Conservation (phyloP, 2,329 filamentous ascomycete species). For the Monilinia polystroma region DNA sequence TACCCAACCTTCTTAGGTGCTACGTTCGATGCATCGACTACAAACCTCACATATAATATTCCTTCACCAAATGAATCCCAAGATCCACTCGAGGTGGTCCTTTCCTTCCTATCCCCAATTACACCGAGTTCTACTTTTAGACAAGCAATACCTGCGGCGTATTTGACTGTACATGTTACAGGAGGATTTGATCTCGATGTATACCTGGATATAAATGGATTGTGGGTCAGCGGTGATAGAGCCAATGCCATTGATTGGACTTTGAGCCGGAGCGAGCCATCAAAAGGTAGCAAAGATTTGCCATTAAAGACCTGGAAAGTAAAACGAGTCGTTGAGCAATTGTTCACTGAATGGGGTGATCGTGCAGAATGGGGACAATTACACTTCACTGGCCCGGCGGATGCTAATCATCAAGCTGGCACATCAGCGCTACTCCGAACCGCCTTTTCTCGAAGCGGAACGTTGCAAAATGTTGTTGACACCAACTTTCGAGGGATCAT, state of each 20-base stretch:
- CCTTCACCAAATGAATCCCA: slow-evolving; percentile 45
- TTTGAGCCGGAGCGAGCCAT: slow-evolving; percentile 48
- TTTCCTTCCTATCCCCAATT: slow-evolving; percentile 53
- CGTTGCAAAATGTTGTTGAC: slow-evolving; percentile 66
- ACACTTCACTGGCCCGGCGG: slow-evolving; percentile 69
- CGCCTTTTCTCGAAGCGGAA: slow-evolving; percentile 66
- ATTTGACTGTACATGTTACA: slow-evolving; percentile 68
- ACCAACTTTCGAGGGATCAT: slow-evolving; percentile 66
- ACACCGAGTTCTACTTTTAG: slow-evolving; percentile 39
- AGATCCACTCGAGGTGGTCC: slow-evolving; percentile 51
- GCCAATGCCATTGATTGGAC: slow-evolving; percentile 70
- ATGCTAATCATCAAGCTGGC: slow-evolving; percentile 68
- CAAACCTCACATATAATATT: slow-evolving; percentile 65
- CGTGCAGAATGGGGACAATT: slow-evolving; percentile 82
- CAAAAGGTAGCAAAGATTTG: slow-evolving; percentile 41
- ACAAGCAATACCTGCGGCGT: slow-evolving; percentile 63
- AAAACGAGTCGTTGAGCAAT: slow-evolving; percentile 57
- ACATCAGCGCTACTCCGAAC: slow-evolving; percentile 64
- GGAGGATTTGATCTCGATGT: slow-evolving; percentile 63
- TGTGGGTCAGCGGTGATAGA: slow-evolving; percentile 79
- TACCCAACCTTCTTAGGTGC: slow-evolving; percentile 60
- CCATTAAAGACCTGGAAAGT: slow-evolving; percentile 67
- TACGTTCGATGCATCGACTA: slow-evolving; percentile 68
- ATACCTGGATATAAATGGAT: slow-evolving; percentile 68
- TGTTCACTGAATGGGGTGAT: slow-evolving; percentile 73